Percentiles rank a stretch among this genome's conserved stretches.
Evolutionary conservation across 768 basidiomycete species (phyloP).

Genomic region (Trametes coccinea): DNA sequence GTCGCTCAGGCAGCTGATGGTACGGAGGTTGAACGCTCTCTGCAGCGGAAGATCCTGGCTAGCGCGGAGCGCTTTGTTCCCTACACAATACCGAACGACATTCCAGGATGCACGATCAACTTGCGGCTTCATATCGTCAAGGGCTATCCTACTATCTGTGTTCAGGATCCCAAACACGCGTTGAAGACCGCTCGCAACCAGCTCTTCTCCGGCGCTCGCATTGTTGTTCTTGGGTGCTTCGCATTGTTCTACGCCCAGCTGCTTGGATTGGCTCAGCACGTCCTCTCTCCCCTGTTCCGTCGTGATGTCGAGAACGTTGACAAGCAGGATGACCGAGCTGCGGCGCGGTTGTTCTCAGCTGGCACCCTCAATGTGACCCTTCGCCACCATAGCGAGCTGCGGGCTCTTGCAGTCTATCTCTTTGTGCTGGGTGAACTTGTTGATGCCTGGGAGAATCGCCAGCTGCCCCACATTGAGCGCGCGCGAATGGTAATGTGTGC

Average conservation of each 20-base stretch:
- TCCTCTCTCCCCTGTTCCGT: constrained; percentile 28
- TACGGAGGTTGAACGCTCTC: neutral
- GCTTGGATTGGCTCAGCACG: constrained; percentile 7
- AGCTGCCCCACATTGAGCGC: too few relatives aligned
- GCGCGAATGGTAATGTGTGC: too few relatives aligned
- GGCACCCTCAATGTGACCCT: too few relatives aligned
- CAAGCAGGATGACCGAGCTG: constrained; percentile 47
- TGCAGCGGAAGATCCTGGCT: constrained; percentile 20
- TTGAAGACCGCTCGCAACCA: constrained; percentile 40
- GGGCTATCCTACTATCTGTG: constrained; percentile 29
- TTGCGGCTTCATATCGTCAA: neutral
- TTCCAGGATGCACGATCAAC: neutral
- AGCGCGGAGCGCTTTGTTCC: neutral
- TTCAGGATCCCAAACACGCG: constrained; percentile 40
- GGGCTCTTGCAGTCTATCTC: too few relatives aligned
- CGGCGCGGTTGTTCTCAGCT: constrained; percentile 35
- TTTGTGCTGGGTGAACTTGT: too few relatives aligned
- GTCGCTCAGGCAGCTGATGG: neutral
- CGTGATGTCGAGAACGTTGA: constrained; percentile 43
- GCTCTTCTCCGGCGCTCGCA: constrained; percentile 35
- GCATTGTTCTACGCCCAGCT: constrained; percentile 12
- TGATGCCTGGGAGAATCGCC: too few relatives aligned
- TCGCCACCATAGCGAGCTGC: too few relatives aligned
- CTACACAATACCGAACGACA: neutral
- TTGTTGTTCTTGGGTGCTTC: constrained; percentile 29